Base-by-base conservation (phyloP, 1,139 yeast species). In the Candida sanyaensis region DNA sequence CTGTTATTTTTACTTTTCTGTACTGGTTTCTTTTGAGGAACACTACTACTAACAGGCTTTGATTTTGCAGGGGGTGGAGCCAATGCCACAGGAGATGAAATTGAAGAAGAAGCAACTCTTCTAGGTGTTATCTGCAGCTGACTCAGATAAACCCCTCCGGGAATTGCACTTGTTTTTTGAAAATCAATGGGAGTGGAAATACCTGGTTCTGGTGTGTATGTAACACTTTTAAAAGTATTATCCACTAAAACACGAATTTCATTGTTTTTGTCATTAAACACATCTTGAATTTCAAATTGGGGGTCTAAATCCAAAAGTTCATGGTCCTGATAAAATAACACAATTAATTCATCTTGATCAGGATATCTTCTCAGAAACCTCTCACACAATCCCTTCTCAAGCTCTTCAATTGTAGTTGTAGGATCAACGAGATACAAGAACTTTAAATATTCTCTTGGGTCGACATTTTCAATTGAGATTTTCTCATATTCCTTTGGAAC, bases 291-390 rank as follows among this genome's bases (percentile, higher is more conserved):
- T 4, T 64, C 53, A 55, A 83, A 88, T 50, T 87, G 96, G 0
- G 91, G 90, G 62, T 88, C 96, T 54, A 88, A 67, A 61, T 88
- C 96, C 57, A 91, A 86, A 51, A 75, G 75, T 50, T 81, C 78
- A 29, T 66, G 64, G 61, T 88, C 92, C 59, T 87, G 93, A 8
- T 87, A 65, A 44, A 80, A 77, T 23, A 75, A 68, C 34, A 88
- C 79, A 5, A 69, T 71, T 12, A 86, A 61, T 0, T 76, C 73
- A 2, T 71, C 77, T 46, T 80, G 84, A 30, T 74, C 72, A 0
- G 93, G 92, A 55, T 88, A 88, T 60, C 81, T 83, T 40, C 68
- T 59, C 59, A 80, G 85, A 23, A 42, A 42, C 8, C 41, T 48
- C 88, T 27, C 4, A 27, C 11, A 4, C 23, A 41, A 41, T 85